These are phyloP conservation scores for Fagopyrum homotropicum DNA, from an alignment of 148 eudicot species.

Conservation along the genomic window DNA sequence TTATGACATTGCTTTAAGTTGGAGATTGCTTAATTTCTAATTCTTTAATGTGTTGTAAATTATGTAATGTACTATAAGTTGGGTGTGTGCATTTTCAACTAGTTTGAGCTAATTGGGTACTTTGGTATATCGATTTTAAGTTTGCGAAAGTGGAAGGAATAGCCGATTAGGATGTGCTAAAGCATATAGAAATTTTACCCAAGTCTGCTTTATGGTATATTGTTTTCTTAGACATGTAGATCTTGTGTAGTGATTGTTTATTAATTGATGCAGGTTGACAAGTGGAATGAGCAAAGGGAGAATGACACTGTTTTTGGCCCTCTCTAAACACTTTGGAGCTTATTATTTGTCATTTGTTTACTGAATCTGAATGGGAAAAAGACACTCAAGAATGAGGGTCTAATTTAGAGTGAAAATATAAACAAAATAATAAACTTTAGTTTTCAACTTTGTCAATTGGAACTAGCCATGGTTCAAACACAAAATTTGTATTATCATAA, in stretches of 20 bases:
- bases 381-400: background rate
- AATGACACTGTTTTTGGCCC: constrained; percentile 51
- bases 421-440: constrained; percentile 1
- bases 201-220: background rate
- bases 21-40: too few species aligned
- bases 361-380: background rate
- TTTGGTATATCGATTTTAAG: background rate
- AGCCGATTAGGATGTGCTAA: background rate
- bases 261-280: constrained; percentile 32
- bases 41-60: too few species aligned
- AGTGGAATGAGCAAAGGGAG: constrained; percentile 60
- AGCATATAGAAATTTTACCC: background rate
- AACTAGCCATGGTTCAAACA: constrained; percentile 9
- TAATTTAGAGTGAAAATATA: background rate
- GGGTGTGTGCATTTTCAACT: constrained; percentile 28
- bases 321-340: constrained; percentile 17
- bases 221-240: background rate
- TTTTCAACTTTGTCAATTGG: background rate
- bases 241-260: constrained; percentile 15
- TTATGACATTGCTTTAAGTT: background rate
- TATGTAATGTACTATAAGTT: constrained; percentile 21
- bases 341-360: background rate
- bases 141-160: background rate
- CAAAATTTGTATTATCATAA: constrained; percentile 1
- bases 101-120: background rate